phyloP scores from a whole-genome alignment of 2,329 filamentous ascomycete species.

The Epichloe elymi region DNA sequence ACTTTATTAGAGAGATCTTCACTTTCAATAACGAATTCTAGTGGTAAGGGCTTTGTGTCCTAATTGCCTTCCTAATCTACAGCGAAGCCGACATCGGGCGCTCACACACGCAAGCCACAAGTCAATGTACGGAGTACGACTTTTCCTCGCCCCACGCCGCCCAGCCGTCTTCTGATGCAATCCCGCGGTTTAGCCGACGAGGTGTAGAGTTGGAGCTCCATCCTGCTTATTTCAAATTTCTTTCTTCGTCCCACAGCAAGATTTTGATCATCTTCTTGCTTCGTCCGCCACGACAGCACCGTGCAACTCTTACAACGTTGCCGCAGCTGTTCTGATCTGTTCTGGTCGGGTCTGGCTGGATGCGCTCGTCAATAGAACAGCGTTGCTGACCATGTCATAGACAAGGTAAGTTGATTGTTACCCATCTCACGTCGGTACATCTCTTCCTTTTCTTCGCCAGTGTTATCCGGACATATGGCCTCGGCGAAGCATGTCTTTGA shows the following conservation, averaged over 20 bases:
- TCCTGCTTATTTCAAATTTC: neutral
- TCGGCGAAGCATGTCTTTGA: neutral
- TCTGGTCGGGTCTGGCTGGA: neutral
- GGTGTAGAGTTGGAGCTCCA: neutral
- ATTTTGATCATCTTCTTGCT: neutral
- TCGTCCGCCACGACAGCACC: neutral
- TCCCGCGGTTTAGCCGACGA: neutral
- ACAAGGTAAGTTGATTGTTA: slow-evolving; percentile 13
- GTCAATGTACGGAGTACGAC: too few relatives aligned
- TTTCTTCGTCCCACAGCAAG: neutral
- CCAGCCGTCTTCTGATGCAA: neutral
- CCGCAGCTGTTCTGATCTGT: too few relatives aligned
- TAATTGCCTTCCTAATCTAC: too few relatives aligned
- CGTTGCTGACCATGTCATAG: slow-evolving; percentile 18
- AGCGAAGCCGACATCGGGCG: too few relatives aligned
- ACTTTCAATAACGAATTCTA: too few relatives aligned
- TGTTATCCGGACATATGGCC: neutral
- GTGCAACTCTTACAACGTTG: neutral
- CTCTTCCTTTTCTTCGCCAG: neutral
- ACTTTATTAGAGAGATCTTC: too few relatives aligned
- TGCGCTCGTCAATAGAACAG: slow-evolving; percentile 1
- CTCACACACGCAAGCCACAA: too few relatives aligned
- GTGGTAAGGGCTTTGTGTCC: too few relatives aligned
- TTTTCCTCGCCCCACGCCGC: neutral
- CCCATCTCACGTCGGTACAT: neutral